These are phyloP conservation scores for Colletotrichum simmondsii DNA, from an alignment of 2,329 filamentous ascomycete genomes.

Conservation along the genomic window DNA sequence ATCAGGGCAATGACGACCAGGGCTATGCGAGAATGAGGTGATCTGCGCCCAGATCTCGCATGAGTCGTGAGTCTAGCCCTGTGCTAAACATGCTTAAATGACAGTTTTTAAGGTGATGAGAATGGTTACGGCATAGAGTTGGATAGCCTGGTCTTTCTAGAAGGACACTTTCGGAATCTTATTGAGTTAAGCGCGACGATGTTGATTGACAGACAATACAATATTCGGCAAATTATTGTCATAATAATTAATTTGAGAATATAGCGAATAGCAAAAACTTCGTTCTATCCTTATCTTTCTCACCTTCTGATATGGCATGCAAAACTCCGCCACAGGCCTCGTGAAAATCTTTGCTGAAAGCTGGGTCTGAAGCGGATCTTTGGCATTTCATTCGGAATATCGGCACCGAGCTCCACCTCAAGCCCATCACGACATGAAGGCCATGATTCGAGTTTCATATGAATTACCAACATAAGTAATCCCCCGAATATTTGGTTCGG, in stretches of 20 bases:
- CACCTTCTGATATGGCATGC: too few species aligned
- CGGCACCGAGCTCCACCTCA: slow-evolving; percentile 7
- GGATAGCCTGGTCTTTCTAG: neutral
- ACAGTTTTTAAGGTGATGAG: neutral
- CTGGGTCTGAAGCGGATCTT: neutral
- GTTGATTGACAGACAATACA: neutral
- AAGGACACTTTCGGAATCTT: neutral
- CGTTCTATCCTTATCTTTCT: neutral
- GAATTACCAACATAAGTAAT: neutral
- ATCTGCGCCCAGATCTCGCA: neutral
- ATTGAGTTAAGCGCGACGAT: neutral
- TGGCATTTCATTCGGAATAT: neutral
- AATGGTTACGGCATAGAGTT: neutral
- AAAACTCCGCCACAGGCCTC: too few species aligned
- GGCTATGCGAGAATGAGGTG: neutral
- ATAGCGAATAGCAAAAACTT: neutral
- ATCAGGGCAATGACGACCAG: neutral
- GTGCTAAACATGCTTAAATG: neutral
- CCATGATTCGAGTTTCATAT: neutral
- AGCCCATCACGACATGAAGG: neutral
- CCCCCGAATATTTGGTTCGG: neutral
- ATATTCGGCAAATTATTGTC: neutral
- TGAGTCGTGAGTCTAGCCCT: neutral
- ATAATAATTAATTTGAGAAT: neutral
- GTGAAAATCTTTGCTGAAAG: too few species aligned